Evolutionary conservation across 2,329 filamentous ascomycete genomes (phyloP), one percentile per base, ranked within the genome.

Genomic region (Rhinocladiella mackenziei): DNA sequence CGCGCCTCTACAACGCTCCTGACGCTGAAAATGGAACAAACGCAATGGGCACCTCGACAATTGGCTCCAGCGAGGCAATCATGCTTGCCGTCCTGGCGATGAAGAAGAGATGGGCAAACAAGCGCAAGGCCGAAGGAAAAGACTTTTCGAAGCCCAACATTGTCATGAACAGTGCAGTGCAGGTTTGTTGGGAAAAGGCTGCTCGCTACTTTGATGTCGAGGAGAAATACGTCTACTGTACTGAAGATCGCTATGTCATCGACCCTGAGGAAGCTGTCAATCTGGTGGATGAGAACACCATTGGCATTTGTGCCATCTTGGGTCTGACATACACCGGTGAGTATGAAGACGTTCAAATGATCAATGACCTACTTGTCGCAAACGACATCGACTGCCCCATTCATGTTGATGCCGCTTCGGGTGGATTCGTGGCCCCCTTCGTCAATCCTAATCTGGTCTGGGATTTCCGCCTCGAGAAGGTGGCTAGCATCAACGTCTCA

Each of bases 151-250:
- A 77, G 32, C 91, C 91, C 43, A 97, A 97, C 69, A 83, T 97
- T 50, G 72, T 97, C 73, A 96, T 97, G 91, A 92, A 86, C 58
- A 88, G 86, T 18, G 89, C 91, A 22, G 91, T 96, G 2, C 91
- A 97, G 69, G 91, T 96, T 29, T 95, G 89, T 75, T 96, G 89
- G 89, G 89, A 96, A 67, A 96, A 96, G 73, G 83, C 84, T 0
- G 80, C 84, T 3, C 77, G 88, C 39, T 94, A 94, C 71, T 92
- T 94, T 58, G 91, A 97, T 60, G 78, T 96, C 30, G 91, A 96
- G 57, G 89, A 96, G 73, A 87, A 86, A 68, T 89, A 78, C 52
- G 76, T 80, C 46, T 81, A 74, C 64, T 82, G 77, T 63, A 81
- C 77, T 3, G 65, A 72, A 4, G 71, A 75, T 7, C 75, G 80